Evolutionary conservation across 208 protist species (phyloP), one percentile per base, ranked within the genome.

Genomic region (Crithidia brevicula): DNA sequence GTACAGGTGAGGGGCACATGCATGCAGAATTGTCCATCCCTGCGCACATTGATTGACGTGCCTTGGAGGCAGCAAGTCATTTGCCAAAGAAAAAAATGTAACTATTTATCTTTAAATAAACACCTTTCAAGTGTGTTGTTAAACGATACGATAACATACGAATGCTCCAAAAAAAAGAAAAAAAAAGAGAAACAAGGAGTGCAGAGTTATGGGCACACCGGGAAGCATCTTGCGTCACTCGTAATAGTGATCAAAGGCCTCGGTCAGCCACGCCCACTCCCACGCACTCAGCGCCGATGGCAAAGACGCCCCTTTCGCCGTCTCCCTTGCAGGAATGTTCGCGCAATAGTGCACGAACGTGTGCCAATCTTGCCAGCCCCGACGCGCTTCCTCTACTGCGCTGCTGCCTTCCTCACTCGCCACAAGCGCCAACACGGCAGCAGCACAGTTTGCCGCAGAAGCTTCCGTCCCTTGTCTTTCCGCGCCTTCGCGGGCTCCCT

Each of bases 261-360:
- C 11, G 0, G 58, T 68, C 30, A 84, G 69, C 79, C 73, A 81
- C 53, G 49, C 31, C 63, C 51, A 67, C 49, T 84, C 79, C 67
- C 66, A 64, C 11, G 54, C 42, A 38, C 72, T 77, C n/a, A 74
- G 59, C 28, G 7, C 56, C 56, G 54, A 31, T 7, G 59, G 51
- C 42, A 80, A 30, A 16, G 56, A 22, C 27, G 33, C 22, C 22
- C 20, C 9, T n/a, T 4, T 31, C 2, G 34, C 30, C 34, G 33
- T 20, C 40, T 47, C 27, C 28, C 25, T 50, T 20, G 25, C 49
- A 0, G 50, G 7, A 23, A 47, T 25, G 8, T 30, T 43, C 23
- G 45, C 62, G 51, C 30, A 78, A 20, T 43, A 16, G 36, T 42
- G 59, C 59, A 77, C 64, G 27, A 77, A 82, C 11, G 33, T 36